These are phyloP conservation scores for Mucor saturninus DNA, from an alignment of 371 early-diverging fungal species.

Conservation along the genomic window DNA sequence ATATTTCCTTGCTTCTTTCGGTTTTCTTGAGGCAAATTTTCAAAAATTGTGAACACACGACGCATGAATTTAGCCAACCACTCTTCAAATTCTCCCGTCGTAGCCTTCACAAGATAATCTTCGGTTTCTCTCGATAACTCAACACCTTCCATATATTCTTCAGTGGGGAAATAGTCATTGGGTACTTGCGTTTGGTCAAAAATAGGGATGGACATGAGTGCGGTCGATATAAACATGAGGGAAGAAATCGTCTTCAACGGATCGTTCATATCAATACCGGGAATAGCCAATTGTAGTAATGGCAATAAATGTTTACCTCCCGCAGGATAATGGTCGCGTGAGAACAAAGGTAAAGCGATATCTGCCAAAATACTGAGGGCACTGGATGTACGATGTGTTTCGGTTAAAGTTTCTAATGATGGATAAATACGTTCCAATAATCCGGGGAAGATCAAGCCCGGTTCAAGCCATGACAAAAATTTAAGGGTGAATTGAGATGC, in stretches of 20 bases:
- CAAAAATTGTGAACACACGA: constrained; percentile 79
- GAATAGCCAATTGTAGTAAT: constrained; percentile 76
- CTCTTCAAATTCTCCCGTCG: constrained; percentile 83
- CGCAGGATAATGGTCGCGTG: constrained; percentile 74
- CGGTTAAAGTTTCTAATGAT: constrained; percentile 84
- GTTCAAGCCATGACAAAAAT: constrained; percentile 77
- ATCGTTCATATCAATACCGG: constrained; percentile 93
- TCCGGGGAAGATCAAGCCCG: constrained; percentile 78
- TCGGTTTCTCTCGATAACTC: constrained; percentile 54
- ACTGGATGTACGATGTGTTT: constrained; percentile 88
- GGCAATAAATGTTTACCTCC: constrained; percentile 85
- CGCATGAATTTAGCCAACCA: constrained; percentile 86
- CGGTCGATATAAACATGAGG: constrained; percentile 73
- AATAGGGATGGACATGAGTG: constrained; percentile 71
- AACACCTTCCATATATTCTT: constrained; percentile 48
- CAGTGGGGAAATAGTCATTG: constrained; percentile 45
- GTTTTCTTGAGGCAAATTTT: constrained; percentile 76
- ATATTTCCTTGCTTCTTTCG: constrained; percentile 41
- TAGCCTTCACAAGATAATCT: constrained; percentile 64
- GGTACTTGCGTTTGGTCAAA: constrained; percentile 55
- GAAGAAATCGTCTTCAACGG: constrained; percentile 78
- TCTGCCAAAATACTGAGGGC: constrained; percentile 74
- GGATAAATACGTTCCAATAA: constrained; percentile 85
- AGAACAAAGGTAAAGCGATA: constrained; percentile 71
- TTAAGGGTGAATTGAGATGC: constrained; percentile 74